A percentile compares a stretch with the other conserved stretches of the same genome.
Conservation (phyloP, 108 stramenopile species). For the Nannochloropsis gaditana region DNA sequence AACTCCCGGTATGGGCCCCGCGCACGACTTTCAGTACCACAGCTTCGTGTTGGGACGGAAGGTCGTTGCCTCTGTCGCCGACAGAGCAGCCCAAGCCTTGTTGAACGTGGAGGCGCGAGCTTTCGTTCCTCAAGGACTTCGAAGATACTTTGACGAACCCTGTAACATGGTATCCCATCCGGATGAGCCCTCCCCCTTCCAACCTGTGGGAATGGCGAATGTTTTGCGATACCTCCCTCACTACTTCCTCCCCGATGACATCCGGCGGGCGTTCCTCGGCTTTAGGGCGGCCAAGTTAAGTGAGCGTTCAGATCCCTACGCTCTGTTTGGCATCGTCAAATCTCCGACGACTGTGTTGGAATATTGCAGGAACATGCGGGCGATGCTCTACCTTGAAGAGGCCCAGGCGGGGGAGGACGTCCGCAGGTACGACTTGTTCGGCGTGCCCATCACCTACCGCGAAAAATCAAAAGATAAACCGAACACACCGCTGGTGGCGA, state of each 20-base stretch:
- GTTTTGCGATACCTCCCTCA: background rate
- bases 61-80: conserved; percentile 9
- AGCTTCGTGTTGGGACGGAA: background rate
- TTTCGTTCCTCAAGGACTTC: background rate
- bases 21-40: background rate
- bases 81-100: background rate
- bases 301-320: background rate
- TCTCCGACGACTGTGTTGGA: background rate
- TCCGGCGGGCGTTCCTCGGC: background rate
- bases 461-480: background rate
- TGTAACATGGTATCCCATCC: background rate
- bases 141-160: background rate
- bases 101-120: background rate
- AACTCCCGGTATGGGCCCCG: background rate
- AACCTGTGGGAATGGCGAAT: conserved; percentile 19
- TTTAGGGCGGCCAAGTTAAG: background rate
- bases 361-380: conserved; percentile 6
- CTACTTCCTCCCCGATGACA: background rate
- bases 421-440: conserved; percentile 35
- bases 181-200: background rate
- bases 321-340: background rate
- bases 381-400: conserved; percentile 38
- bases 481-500: conserved; percentile 20
- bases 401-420: conserved; percentile 34
- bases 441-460: conserved; percentile 9